A percentile compares a stretch with the other conserved stretches of the same genome.
Evolutionary conservation across 176 grass and related monocot species (phyloP).

Genomic region (Hsuehochloa calcarea): DNA sequence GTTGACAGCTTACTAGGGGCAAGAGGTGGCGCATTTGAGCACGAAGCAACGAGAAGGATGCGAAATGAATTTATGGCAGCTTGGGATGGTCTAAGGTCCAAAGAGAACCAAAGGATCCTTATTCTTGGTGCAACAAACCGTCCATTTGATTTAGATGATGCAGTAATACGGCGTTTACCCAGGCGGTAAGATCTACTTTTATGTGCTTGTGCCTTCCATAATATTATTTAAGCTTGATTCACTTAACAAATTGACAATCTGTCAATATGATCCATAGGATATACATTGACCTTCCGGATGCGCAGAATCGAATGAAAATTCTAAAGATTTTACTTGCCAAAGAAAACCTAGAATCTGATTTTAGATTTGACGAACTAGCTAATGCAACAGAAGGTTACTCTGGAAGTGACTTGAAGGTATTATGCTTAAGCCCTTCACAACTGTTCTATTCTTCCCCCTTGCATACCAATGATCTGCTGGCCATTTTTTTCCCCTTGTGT

Average conservation of each 20-base stretch:
- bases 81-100: constrained; percentile 92
- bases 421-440: background rate
- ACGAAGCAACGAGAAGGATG: constrained; percentile 90
- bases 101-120: constrained; percentile 89
- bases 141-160: constrained; percentile 93
- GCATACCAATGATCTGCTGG: background rate
- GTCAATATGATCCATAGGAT: constrained; percentile 55
- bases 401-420: constrained; percentile 93
- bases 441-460: background rate
- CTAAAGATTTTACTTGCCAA: constrained; percentile 77
- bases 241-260: background rate
- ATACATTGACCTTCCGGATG: constrained; percentile 81
- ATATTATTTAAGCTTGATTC: background rate
- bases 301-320: constrained; percentile 85
- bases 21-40: constrained; percentile 75
- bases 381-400: constrained; percentile 88
- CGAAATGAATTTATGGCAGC: constrained; percentile 98
- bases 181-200: constrained; percentile 51
- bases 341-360: constrained; percentile 75
- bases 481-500: background rate
- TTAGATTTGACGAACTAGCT: constrained; percentile 68
- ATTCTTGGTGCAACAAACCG: constrained; percentile 94
- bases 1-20: constrained; percentile 94
- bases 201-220: background rate
- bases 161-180: constrained; percentile 89